Conservation (phyloP, 108 stramenopile genomes). For the Stephanodiscus triporus region DNA sequence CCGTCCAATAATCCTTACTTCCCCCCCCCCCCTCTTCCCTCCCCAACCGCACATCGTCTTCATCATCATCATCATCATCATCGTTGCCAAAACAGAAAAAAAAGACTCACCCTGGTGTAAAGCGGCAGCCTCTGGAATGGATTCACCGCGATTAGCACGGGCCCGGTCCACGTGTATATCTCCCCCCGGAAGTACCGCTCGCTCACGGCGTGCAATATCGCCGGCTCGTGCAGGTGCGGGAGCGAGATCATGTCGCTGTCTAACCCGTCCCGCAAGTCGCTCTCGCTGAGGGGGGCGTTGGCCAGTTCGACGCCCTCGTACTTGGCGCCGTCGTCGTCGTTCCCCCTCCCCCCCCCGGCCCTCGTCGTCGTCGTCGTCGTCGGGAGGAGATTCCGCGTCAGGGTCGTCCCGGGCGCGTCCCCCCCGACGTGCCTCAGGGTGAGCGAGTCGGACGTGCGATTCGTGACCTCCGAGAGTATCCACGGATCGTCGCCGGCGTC, state of each 20-base stretch:
- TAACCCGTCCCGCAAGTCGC: constrained; percentile 75
- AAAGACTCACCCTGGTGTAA: constrained; percentile 81
- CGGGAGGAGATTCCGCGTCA: constrained; percentile 53
- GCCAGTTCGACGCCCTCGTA: constrained; percentile 89
- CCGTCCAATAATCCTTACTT: too few relatives aligned
- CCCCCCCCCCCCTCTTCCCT: constrained; percentile 2
- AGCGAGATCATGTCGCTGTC: constrained; percentile 95
- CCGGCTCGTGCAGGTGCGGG: constrained; percentile 98
- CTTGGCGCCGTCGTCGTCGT: constrained; percentile 51
- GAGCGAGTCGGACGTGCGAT: constrained; percentile 53
- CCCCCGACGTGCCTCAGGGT: constrained; percentile 55
- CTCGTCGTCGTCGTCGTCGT: constrained; percentile 17
- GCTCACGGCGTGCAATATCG: constrained; percentile 92
- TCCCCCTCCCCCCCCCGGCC: constrained; percentile 50
- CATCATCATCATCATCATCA: background rate
- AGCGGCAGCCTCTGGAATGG: constrained; percentile 94
- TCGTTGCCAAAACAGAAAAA: constrained; percentile 6
- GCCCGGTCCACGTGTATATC: constrained; percentile 99
- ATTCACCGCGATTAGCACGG: constrained; percentile 99
- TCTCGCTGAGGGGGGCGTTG: constrained; percentile 69
- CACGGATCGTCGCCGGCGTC: constrained; percentile 84
- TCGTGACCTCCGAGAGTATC: constrained; percentile 82
- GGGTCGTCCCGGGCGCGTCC: constrained; percentile 51
- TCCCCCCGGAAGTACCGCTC: constrained; percentile 87
- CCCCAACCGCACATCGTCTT: too few relatives aligned